A percentile compares a stretch with the other conserved stretches of the same genome.
These are phyloP conservation scores for Cyberlindnera mycetangii DNA, from an alignment of 805 yeast species.

Conservation along the genomic window DNA sequence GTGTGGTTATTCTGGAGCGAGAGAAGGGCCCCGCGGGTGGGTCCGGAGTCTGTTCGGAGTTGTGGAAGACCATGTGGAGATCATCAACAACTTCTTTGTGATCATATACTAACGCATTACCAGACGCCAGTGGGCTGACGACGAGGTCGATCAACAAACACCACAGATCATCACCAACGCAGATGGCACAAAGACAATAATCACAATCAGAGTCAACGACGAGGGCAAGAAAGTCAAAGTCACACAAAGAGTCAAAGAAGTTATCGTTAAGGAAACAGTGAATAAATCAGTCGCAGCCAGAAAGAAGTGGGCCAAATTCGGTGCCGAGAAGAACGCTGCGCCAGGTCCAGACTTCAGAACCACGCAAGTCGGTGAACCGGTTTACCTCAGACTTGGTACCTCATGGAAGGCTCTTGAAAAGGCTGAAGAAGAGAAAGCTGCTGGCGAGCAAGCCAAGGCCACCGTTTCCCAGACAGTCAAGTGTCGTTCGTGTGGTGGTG, in stretches of 20 bases:
- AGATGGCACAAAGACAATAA: constrained; percentile 88
- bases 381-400: constrained; percentile 68
- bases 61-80: background rate
- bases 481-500: constrained; percentile 94
- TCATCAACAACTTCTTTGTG: too few relatives aligned
- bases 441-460: constrained; percentile 44
- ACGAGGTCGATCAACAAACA: constrained; percentile 56
- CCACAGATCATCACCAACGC: constrained; percentile 74
- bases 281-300: constrained; percentile 85
- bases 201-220: constrained; percentile 69
- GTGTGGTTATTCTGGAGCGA: background rate
- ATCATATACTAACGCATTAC: background rate
- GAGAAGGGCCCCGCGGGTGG: background rate
- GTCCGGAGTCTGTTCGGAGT: background rate
- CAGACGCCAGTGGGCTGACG: constrained; percentile 34
- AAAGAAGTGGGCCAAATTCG: constrained; percentile 85
- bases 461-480: constrained; percentile 43
- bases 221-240: constrained; percentile 83
- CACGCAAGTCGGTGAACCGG: constrained; percentile 85
- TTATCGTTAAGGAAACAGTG: constrained; percentile 74
- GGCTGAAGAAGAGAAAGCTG: constrained; percentile 59
- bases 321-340: constrained; percentile 67
- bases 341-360: constrained; percentile 89
- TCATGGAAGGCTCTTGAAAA: constrained; percentile 77
- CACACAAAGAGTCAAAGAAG: constrained; percentile 79